phyloP scores from a whole-genome alignment of 371 early-diverging fungal species.

The Circinella minor region DNA sequence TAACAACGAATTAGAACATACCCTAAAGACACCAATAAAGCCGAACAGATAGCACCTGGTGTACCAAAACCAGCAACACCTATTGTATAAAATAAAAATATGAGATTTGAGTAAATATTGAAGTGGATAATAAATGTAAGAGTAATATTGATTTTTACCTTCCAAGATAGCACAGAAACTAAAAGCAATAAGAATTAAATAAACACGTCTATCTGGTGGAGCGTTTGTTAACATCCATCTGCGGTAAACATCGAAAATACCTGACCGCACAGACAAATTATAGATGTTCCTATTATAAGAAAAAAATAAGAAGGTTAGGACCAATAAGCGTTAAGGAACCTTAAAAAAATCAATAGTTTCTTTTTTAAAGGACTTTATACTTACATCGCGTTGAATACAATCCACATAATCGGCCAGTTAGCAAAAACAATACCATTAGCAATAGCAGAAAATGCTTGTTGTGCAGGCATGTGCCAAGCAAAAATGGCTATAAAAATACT shows the following conservation, averaged over 20 bases:
- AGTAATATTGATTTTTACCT: conserved; percentile 27
- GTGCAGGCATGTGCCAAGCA: conserved; percentile 60
- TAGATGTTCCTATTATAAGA: conserved; percentile 41
- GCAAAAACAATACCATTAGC: conserved; percentile 53
- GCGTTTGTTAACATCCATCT: conserved; percentile 54
- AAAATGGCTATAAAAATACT: conserved; percentile 60
- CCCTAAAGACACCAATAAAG: conserved; percentile 54
- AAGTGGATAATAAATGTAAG: background rate
- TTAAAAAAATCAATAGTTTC: background rate
- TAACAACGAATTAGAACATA: conserved; percentile 16
- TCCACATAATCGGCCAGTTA: conserved; percentile 64
- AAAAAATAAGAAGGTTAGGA: background rate
- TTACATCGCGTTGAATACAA: conserved; percentile 56
- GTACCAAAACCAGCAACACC: conserved; percentile 59
- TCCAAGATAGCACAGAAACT: conserved; percentile 54
- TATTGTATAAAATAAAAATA: conserved; percentile 6
- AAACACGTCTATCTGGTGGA: conserved; percentile 49
- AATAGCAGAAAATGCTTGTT: conserved; percentile 44
- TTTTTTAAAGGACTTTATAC: background rate
- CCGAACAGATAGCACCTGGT: conserved; percentile 58
- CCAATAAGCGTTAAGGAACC: background rate
- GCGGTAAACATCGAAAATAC: conserved; percentile 52
- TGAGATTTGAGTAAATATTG: background rate
- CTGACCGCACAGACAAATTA: conserved; percentile 46
- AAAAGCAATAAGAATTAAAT: conserved; percentile 46